These are phyloP conservation scores for Tricharina praecox DNA, from an alignment of 495 filamentous ascomycete genomes.

Conservation along the genomic window DNA sequence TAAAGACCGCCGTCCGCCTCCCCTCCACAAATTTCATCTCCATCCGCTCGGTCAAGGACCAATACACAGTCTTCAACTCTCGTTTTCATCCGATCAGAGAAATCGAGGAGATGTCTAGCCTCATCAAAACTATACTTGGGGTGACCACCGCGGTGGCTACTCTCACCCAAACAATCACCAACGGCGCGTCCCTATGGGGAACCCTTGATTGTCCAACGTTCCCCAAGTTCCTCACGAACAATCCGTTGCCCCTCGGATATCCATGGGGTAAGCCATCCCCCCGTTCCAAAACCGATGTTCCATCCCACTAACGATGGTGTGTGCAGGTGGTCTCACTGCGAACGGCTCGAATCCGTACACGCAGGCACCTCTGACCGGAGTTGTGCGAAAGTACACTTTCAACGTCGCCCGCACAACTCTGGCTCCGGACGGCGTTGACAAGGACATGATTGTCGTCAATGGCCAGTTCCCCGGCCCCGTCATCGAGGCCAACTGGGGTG, in stretches of 20 bases:
- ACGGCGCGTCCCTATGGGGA: slow-evolving; percentile 2
- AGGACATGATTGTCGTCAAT: slow-evolving; percentile 15
- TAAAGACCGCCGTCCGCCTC: neutral
- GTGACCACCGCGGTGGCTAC: neutral
- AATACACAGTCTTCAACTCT: too few species aligned
- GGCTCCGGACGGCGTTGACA: slow-evolving; percentile 25
- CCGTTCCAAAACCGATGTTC: too few species aligned
- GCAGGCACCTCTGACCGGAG: slow-evolving; percentile 33
- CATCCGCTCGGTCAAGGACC: too few species aligned
- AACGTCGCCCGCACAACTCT: slow-evolving; percentile 28
- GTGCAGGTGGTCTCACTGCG: neutral
- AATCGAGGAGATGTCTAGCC: too few species aligned
- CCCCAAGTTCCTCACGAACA: slow-evolving; percentile 7
- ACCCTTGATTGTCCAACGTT: slow-evolving; percentile 1
- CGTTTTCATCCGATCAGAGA: too few species aligned
- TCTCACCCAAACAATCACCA: neutral
- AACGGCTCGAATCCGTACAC: slow-evolving; percentile 14
- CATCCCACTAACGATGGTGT: too few species aligned
- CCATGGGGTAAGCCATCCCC: too few species aligned
- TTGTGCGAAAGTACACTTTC: slow-evolving; percentile 33
- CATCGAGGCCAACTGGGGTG: slow-evolving; percentile 27
- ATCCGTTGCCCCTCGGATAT: slow-evolving; percentile 1
- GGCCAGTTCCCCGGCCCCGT: slow-evolving; percentile 20
- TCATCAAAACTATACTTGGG: too few species aligned
- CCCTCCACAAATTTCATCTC: too few species aligned